Evolutionary conservation across 2,329 filamentous ascomycete genomes (phyloP), one percentile per base, ranked within the genome.

Genomic region (Colletotrichum somersetense): DNA sequence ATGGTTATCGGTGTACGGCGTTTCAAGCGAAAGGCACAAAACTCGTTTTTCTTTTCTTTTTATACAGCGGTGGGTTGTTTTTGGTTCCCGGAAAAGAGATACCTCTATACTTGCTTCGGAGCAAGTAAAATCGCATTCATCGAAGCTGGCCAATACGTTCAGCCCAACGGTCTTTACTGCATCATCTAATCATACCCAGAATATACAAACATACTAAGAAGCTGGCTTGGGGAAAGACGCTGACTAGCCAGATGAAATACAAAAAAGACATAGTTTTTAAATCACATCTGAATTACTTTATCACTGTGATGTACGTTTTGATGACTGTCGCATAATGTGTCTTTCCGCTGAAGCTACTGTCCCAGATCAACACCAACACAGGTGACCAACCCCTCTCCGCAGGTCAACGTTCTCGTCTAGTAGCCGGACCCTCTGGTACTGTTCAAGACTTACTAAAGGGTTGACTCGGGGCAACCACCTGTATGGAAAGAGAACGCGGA

Each of bases 1-100:
- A 72, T 65, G 46, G 55, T 61, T 64, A 56, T 12, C 46, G 70
- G 70, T 70, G 66, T 72, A 69, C 55, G 70, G 70, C 66, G 70
- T 70, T 38, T 46, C 46, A 44, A 62, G 59, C 59, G 61, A 65
- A 69, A 20, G 59, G 55, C 66, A 57, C 18, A 64, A 30, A 23
- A 14, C 8, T 26, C 26, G 30, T 38, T 20, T 30, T 55, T 59
- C 6, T 33, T 50, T 56, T 42, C 11, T 38, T 46, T 1, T 40
- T 44, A 20, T 65, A 40, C 35, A 50, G 18, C 42, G n/a, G 14
- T 33, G 35, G 16, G 61, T 69, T 44, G 20, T 59, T 46, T 50
- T 53, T n/a, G 18, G 46, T 53, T 56, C 55, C 20, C n/a, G 44
- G 18, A 55, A 50, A 46, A 35, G 26, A 64, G 50, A 64, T 56